Base-by-base conservation (phyloP, 768 basidiomycete genomes). In the Rhizopogon vulgaris region DNA sequence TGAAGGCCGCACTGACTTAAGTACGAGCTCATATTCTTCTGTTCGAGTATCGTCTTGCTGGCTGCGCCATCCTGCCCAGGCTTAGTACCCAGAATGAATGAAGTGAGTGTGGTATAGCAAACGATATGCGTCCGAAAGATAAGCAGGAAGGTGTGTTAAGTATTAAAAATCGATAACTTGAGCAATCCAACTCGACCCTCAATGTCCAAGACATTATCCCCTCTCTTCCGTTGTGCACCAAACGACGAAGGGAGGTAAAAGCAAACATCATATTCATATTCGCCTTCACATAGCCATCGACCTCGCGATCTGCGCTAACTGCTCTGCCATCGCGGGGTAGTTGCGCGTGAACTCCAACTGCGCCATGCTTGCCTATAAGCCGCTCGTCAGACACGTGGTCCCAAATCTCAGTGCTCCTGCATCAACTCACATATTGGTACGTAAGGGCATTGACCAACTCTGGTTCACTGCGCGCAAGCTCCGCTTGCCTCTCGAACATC, bases 401-500 rank as follows among this genome's bases (percentile, higher is more conserved):
- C 15, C 14, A 43, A 36, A 52, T 17, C 17, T 8, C 8, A 25
- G 10, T 38, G 28, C 14, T 18, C 17, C 30, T 11, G 30, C 30
- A 10, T 27, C n/a, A 4, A 74, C 84, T 60, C 62, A 88, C 88
- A 69, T 80, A 89, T 74, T 85, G 78, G 65, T 86, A 90, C 8
- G 85, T 87, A 67, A 91, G 66, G 38, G 85, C 84, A 60, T 80
- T 82, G 10, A 83, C 74, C 55, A 99, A 73, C 77, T 99, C 95
- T 0, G 82, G 83, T 69, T 96, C 94, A 27, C 87, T 94, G 71
- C 95, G 76, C 22, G 94, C 91, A 55, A 97, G 77, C 64, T 90
- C 82, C 0, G 84, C 82, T 66, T 92, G 89, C 64, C 80, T 78
- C 65, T 83, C 79, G 60, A 99, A 96, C 82, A 92, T 84, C 62